Evolutionary conservation across 495 filamentous ascomycete species (phyloP), one percentile per base, ranked within the genome.

Genomic region (Hypoxylon crocopeplum): DNA sequence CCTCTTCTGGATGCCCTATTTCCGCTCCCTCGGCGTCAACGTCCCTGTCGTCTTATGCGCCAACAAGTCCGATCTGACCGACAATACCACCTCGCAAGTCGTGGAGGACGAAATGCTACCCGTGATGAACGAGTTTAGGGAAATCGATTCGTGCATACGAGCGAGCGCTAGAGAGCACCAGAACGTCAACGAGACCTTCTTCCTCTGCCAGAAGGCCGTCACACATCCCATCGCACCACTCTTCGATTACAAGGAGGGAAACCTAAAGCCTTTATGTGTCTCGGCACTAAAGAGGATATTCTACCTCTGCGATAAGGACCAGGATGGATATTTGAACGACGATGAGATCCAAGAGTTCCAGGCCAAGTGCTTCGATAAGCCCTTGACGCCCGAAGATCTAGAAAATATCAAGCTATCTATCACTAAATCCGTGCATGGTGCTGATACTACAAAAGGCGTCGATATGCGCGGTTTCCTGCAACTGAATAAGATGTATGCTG

Each of bases 101-200:
- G 82, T 96, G 8, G 89, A 93, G 66, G 93, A 97, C 68, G 94
- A 98, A 77, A 98, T 98, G 95, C 78, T 98, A 44, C 95, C 94
- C 2, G 86, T 98, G 61, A 98, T 98, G 94, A 85, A 89, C 36
- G 94, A 98, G 72, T 98, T 98, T 79, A 94, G 97, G 70, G 94
- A 98, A 74, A 97, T 98, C 40, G 94, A 98, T 66, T 95, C 92
- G 1, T 97, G 94, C 72, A 97, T 98, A 69, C 84, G 94, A 41
- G 91, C 93, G 1, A 98, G 93, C 71, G 94, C 95, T 17, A 86
- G 92, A 59, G 93, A 98, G 68, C 90, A 96, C 64, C 87, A 89
- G 52, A 98, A 98, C 75, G 88, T 98, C 57, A 96, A 96, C 65
- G 93, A 98, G 74, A 91, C 91, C 32, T 97, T 98, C 73, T 97